A percentile compares a stretch with the other conserved stretches of the same genome.
Conservation (phyloP, 768 basidiomycete genomes). For the Leucocoprinus sp. region DNA sequence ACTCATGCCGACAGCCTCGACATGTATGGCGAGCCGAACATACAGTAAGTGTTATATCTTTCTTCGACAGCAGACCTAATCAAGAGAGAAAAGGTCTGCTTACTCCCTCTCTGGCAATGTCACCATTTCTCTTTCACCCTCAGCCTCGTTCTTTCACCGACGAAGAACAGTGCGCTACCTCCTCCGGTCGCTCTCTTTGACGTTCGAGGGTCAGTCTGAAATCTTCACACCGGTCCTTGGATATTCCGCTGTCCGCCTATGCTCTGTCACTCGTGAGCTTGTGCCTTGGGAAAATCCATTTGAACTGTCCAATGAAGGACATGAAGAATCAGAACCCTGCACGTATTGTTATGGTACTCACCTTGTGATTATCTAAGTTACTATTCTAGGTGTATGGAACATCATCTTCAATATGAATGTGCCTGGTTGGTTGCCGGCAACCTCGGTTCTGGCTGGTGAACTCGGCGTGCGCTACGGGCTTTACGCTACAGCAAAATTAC, state of each 20-base stretch:
- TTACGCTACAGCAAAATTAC: constrained; percentile 57
- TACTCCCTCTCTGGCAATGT: constrained; percentile 87
- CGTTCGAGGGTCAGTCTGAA: constrained; percentile 85
- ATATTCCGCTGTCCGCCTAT: constrained; percentile 64
- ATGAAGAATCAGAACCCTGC: constrained; percentile 51
- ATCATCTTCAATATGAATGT: constrained; percentile 73
- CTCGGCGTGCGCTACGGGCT: constrained; percentile 59
- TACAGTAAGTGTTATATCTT: constrained; percentile 25
- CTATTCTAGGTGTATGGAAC: constrained; percentile 49
- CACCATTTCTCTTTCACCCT: constrained; percentile 50
- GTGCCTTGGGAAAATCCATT: constrained; percentile 36
- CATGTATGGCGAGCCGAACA: constrained; percentile 64
- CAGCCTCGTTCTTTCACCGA: constrained; percentile 48
- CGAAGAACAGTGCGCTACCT: constrained; percentile 42
- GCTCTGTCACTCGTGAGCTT: constrained; percentile 58
- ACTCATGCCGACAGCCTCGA: constrained; percentile 50
- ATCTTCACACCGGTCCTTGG: constrained; percentile 53
- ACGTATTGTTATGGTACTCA: constrained; percentile 14
- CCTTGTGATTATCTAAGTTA: background rate
- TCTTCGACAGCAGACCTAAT: background rate
- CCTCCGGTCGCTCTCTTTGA: constrained; percentile 63
- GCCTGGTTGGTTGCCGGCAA: constrained; percentile 86
- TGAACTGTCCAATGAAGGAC: constrained; percentile 57
- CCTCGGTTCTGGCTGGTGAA: constrained; percentile 40
- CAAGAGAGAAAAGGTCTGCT: constrained; percentile 47